Percentiles rank a stretch among this genome's conserved stretches.
Conservation (phyloP, 306 rosid genomes). For the Hippophae gyantsensis region DNA sequence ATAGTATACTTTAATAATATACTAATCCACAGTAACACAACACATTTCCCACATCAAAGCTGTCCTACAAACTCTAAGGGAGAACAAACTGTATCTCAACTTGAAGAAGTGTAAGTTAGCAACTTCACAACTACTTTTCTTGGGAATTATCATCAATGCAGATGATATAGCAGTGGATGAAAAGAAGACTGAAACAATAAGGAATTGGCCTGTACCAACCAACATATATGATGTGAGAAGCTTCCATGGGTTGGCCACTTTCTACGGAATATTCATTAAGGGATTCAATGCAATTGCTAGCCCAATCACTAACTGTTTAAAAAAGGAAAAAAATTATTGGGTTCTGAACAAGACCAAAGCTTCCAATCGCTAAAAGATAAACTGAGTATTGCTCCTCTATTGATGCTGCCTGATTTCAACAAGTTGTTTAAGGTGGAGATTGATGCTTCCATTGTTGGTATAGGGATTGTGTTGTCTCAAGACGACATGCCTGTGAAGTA, state of each 20-base stretch:
- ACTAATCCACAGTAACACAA: neutral
- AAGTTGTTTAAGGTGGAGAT: neutral
- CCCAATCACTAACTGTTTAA: neutral
- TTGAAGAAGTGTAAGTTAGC: neutral
- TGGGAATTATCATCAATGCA: neutral
- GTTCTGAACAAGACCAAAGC: neutral
- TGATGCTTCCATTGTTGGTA: neutral
- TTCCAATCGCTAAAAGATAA: neutral
- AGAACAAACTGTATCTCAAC: no score
- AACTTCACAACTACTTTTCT: neutral
- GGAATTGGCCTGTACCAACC: neutral
- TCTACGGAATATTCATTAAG: neutral
- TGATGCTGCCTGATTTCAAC: neutral
- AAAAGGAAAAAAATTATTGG: neutral
- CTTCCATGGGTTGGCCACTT: neutral
- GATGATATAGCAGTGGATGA: neutral
- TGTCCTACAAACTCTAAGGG: neutral
- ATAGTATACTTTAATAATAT: neutral
- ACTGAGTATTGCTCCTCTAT: neutral
- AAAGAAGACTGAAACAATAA: neutral
- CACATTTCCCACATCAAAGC: neutral
- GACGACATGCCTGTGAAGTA: neutral
- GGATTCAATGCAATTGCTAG: neutral
- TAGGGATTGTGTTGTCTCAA: neutral
- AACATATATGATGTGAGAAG: neutral